These are phyloP conservation scores for Kwoniella botswanensis DNA, from an alignment of 768 basidiomycete species.

Conservation along the genomic window DNA sequence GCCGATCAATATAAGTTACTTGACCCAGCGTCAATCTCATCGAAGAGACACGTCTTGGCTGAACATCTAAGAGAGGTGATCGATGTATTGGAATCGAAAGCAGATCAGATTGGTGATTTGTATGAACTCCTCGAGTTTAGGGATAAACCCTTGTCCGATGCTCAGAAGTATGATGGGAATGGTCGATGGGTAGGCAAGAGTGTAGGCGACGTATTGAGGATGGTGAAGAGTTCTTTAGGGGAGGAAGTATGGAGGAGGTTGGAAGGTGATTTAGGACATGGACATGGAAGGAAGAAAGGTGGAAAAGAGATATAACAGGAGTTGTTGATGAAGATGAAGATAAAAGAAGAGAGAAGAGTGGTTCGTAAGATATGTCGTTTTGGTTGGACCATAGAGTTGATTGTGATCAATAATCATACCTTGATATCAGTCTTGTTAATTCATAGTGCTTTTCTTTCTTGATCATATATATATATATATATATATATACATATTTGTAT, in stretches of 20 bases:
- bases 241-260: slow-evolving; percentile 45
- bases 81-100: slow-evolving; percentile 90
- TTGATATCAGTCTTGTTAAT: neutral
- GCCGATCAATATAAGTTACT: slow-evolving; percentile 91
- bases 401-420: too few relatives aligned
- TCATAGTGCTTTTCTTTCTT: neutral
- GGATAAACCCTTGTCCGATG: slow-evolving; percentile 18
- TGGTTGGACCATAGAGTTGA: too few relatives aligned
- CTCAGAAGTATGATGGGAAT: slow-evolving; percentile 5
- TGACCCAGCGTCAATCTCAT: slow-evolving; percentile 79
- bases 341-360: neutral
- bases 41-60: slow-evolving; percentile 82
- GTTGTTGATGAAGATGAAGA: neutral
- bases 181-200: slow-evolving; percentile 19
- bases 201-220: slow-evolving; percentile 44
- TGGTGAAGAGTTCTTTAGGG: slow-evolving; percentile 44
- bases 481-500: neutral
- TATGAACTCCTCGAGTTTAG: slow-evolving; percentile 78
- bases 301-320: slow-evolving; percentile 11
- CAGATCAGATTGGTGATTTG: slow-evolving; percentile 89
- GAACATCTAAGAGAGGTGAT: slow-evolving; percentile 89
- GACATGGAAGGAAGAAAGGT: slow-evolving; percentile 6
- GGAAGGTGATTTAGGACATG: slow-evolving; percentile 25
- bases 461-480: neutral
- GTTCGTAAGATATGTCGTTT: too few relatives aligned